A percentile compares a stretch with the other conserved stretches of the same genome.
phyloP scores from a whole-genome alignment of 2,329 filamentous ascomycete species.

The Aspergillus sp. region DNA sequence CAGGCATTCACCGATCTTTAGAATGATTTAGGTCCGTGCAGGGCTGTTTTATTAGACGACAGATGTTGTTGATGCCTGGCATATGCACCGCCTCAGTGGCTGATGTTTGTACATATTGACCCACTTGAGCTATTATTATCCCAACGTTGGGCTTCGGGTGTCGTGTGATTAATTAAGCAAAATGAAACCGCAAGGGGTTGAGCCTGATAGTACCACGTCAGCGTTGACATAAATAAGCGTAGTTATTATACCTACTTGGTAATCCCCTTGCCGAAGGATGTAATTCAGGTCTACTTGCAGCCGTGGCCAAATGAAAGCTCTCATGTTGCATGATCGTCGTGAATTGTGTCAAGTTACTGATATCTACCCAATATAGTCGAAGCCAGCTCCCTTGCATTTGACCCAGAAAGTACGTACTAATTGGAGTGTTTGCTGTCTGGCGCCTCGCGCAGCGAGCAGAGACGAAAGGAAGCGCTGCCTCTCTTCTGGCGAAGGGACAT shows the following conservation, averaged over 20 bases:
- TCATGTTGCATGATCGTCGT: neutral
- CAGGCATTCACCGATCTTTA: neutral
- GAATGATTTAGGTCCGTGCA: neutral
- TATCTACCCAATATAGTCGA: constrained; percentile 38
- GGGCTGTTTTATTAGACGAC: neutral
- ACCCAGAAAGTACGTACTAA: constrained; percentile 46
- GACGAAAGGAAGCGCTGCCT: constrained; percentile 43
- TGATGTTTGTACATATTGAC: constrained; percentile 12
- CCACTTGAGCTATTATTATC: constrained; percentile 11
- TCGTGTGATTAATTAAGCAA: neutral
- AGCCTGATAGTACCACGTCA: neutral
- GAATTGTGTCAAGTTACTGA: constrained; percentile 5
- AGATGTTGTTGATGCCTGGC: constrained; percentile 8
- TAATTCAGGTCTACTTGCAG: constrained; percentile 1
- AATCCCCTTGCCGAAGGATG: neutral
- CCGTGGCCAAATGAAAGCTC: neutral
- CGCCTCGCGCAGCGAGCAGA: constrained; percentile 39
- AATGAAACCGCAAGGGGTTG: neutral
- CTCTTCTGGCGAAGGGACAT: constrained; percentile 34
- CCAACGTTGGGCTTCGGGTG: neutral
- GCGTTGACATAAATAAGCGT: neutral
- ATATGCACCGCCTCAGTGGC: constrained; percentile 28
- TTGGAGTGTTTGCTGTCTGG: constrained; percentile 36
- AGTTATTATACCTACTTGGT: neutral
- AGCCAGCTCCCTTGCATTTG: constrained; percentile 43